Evolutionary conservation across 768 basidiomycete species (phyloP), one percentile per base, ranked within the genome.

Genomic region (Boletus sp.): DNA sequence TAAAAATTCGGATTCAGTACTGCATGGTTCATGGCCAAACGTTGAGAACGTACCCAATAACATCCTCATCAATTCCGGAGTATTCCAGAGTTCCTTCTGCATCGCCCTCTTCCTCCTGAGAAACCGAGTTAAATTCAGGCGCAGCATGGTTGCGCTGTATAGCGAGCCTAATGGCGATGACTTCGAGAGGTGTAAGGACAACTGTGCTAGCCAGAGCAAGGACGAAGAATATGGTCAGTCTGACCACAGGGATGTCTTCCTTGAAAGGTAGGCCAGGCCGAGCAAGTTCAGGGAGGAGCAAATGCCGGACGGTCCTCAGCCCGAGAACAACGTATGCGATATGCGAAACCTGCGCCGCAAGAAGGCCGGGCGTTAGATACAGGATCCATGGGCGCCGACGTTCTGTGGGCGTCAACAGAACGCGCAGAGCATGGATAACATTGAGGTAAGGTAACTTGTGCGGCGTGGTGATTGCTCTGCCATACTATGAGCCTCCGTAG

Each of bases 141-240:
- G 86, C 84, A 7, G 86, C 83, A 60, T 92, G 90, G 61, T 93
- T 94, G 52, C 92, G 83, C 65, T 94, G 92, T 54, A 94, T 88
- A 18, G 90, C 87, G 6, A 94, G 80, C 48, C 90, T 78, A 14
- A 87, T 89, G 14, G 84, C 72, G 48, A 93, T 87, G 30, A 94
- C 90, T 66, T 94, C 92, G 29, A 94, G 73, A 5, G 92, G 92
- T 30, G 89, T 79, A 12, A 92, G 78, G 54, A 90, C 65, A 14
- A 67, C 62, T 3, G 85, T 84, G 71, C 84, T 83, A 47, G 85
- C 60, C 36, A 80, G 65, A 11, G 85, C 79, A 55, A 89, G 73
- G 51, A 76, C 60, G 20, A 89, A 67, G 65, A 86, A 90, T 33
- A 89, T 73, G 53, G 71, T 73, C 32, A 87, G 59, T 54, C 78